Conservation (phyloP, 768 basidiomycete genomes). For the Pulveroboletus frians region DNA sequence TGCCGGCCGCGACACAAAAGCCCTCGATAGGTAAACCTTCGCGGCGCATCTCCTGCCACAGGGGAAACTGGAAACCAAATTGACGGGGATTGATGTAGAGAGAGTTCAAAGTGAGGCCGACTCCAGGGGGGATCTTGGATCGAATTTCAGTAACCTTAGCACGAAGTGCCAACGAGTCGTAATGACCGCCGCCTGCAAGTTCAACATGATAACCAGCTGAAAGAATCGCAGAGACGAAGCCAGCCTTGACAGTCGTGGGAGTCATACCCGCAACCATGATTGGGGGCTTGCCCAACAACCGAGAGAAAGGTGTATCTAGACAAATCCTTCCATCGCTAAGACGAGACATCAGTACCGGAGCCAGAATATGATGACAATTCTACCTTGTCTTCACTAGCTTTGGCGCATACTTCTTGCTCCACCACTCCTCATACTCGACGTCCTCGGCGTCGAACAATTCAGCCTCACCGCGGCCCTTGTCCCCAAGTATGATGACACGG, state of each 20-base stretch:
- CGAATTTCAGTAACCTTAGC: constrained; percentile 92
- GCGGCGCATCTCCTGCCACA: constrained; percentile 96
- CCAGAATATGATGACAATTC: not conserved
- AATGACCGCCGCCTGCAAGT: constrained; percentile 97
- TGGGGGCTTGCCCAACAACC: constrained; percentile 92
- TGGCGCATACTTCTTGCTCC: constrained; percentile 87
- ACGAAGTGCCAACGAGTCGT: constrained; percentile 84
- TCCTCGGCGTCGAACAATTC: constrained; percentile 70
- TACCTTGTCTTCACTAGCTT: constrained; percentile 85
- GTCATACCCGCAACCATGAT: constrained; percentile 99
- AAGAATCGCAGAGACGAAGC: constrained; percentile 90
- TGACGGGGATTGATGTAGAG: constrained; percentile 98
- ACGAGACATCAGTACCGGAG: constrained; percentile 1
- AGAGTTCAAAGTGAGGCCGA: constrained; percentile 90
- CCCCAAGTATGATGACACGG: constrained; percentile 84
- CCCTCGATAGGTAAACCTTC: constrained; percentile 96
- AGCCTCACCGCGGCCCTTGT: constrained; percentile 81
- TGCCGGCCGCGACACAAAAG: constrained; percentile 98
- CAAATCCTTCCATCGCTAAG: constrained; percentile 83
- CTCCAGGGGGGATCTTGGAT: constrained; percentile 74
- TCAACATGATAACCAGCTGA: constrained; percentile 95
- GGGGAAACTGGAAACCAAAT: constrained; percentile 93
- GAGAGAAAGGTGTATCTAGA: constrained; percentile 94
- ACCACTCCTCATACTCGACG: constrained; percentile 79
- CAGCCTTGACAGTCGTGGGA: constrained; percentile 91